Conservation (phyloP, 306 rosid genomes). For the Glycine soja region DNA sequence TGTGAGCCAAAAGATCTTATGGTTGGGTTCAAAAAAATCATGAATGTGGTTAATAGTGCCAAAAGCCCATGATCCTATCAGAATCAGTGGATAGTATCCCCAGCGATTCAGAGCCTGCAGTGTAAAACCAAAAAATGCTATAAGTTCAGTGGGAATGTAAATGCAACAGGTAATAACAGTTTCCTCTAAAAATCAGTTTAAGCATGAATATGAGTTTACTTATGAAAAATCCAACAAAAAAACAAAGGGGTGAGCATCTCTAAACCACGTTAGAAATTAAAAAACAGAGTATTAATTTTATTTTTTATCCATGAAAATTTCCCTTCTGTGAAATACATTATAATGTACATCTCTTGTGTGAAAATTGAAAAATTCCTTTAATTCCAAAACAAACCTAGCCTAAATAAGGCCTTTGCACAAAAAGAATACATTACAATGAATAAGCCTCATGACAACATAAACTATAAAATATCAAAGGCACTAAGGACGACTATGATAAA, state of each 20-base stretch:
- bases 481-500: constrained; percentile 15
- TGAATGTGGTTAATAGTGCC: constrained; percentile 94
- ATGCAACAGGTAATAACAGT: constrained; percentile 26
- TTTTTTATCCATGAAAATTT: constrained; percentile 4
- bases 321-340: constrained; percentile 7
- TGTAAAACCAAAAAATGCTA: constrained; percentile 26
- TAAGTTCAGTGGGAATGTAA: constrained; percentile 29
- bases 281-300: background rate
- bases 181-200: constrained; percentile 25
- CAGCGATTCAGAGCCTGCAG: constrained; percentile 90
- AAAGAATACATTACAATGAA: constrained; percentile 15
- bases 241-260: background rate
- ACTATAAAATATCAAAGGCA: constrained; percentile 7
- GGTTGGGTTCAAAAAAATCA: constrained; percentile 89
- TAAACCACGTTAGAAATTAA: constrained; percentile 26
- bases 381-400: background rate
- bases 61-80: constrained; percentile 94
- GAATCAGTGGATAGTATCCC: constrained; percentile 97
- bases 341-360: background rate
- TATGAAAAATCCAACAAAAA: constrained; percentile 23
- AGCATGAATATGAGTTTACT: constrained; percentile 22
- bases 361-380: background rate
- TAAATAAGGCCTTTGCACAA: constrained; percentile 23
- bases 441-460: constrained; percentile 19
- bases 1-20: constrained; percentile 92